Conservation (phyloP, 257 asterid species). For the Pogostemon cablin region DNA sequence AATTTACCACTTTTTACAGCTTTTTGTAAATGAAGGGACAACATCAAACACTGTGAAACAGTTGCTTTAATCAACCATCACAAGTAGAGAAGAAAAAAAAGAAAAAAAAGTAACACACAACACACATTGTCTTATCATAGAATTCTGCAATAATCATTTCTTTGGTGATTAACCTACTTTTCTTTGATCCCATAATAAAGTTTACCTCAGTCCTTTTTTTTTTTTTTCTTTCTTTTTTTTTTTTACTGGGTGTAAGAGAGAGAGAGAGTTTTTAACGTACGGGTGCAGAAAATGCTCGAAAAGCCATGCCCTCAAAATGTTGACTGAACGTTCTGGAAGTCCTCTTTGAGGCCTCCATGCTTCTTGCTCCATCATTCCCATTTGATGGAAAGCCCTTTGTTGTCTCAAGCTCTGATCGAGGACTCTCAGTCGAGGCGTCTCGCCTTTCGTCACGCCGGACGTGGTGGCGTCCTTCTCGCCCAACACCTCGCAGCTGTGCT, state of each 20-base stretch:
- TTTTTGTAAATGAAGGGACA: slow-evolving; percentile 40
- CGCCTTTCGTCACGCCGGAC: slow-evolving; percentile 88
- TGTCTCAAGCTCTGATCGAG: slow-evolving; percentile 87
- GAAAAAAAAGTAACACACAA: slow-evolving; percentile 14
- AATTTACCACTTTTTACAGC: slow-evolving; percentile 46
- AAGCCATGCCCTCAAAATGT: slow-evolving; percentile 94
- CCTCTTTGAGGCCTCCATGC: slow-evolving; percentile 99
- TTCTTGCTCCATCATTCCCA: slow-evolving; percentile 98
- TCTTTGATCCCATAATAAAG: slow-evolving; percentile 38
- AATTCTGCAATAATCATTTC: slow-evolving; percentile 46
- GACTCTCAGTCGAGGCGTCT: slow-evolving; percentile 82
- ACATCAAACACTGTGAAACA: slow-evolving; percentile 36
- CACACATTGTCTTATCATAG: slow-evolving; percentile 50
- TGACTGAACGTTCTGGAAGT: slow-evolving; percentile 93
- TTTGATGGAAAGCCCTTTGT: slow-evolving; percentile 84
- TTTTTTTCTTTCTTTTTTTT: too few species aligned
- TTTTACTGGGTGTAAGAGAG: slow-evolving; percentile 2
- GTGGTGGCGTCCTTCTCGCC: slow-evolving; percentile 83
- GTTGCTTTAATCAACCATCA: slow-evolving; percentile 45
- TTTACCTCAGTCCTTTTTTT: slow-evolving; percentile 5
- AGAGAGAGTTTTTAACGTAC: slow-evolving; percentile 50
- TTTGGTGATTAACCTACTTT: slow-evolving; percentile 37
- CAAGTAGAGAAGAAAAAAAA: slow-evolving; percentile 34
- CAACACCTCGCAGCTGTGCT: slow-evolving; percentile 66
- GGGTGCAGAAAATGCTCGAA: slow-evolving; percentile 97